Percentiles rank a stretch among this genome's conserved stretches.
phyloP scores from a whole-genome alignment of 2,329 filamentous ascomycete species.

The Penicillium hordei region DNA sequence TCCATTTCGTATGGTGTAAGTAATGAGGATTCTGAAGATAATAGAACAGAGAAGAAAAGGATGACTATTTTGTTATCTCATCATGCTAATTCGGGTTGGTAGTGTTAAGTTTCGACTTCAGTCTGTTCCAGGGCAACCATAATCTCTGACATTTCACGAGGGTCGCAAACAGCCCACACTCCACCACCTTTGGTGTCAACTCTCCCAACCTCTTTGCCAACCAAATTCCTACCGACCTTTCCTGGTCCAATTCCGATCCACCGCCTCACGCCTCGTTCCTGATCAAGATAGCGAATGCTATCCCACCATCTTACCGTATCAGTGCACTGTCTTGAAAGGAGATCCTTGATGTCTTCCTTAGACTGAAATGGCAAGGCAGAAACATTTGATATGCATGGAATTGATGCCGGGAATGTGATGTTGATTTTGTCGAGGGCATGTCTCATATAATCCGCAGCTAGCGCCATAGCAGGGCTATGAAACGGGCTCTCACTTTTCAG shows the following conservation, averaged over 20 bases:
- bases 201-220: slow-evolving; percentile 89
- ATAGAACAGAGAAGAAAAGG: neutral
- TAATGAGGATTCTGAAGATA: neutral
- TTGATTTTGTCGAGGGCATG: slow-evolving; percentile 62
- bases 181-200: slow-evolving; percentile 83
- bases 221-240: slow-evolving; percentile 88
- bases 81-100: neutral
- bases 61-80: neutral
- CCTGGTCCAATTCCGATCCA: slow-evolving; percentile 94
- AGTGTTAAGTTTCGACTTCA: slow-evolving; percentile 35
- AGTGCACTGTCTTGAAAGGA: slow-evolving; percentile 78
- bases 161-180: slow-evolving; percentile 87
- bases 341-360: slow-evolving; percentile 71
- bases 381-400: slow-evolving; percentile 85
- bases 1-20: neutral
- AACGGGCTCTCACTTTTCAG: slow-evolving; percentile 88
- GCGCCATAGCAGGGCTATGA: slow-evolving; percentile 88
- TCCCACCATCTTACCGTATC: slow-evolving; percentile 96
- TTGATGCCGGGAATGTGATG: slow-evolving; percentile 70
- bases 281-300: slow-evolving; percentile 83
- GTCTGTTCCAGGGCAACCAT: slow-evolving; percentile 66
- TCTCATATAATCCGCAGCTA: slow-evolving; percentile 73
- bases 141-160: slow-evolving; percentile 70
- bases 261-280: slow-evolving; percentile 74
- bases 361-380: slow-evolving; percentile 74